Evolutionary conservation across 441 rosid genomes (phyloP), one percentile per base, ranked within the genome.

Genomic region (Biscutella auriculata): DNA sequence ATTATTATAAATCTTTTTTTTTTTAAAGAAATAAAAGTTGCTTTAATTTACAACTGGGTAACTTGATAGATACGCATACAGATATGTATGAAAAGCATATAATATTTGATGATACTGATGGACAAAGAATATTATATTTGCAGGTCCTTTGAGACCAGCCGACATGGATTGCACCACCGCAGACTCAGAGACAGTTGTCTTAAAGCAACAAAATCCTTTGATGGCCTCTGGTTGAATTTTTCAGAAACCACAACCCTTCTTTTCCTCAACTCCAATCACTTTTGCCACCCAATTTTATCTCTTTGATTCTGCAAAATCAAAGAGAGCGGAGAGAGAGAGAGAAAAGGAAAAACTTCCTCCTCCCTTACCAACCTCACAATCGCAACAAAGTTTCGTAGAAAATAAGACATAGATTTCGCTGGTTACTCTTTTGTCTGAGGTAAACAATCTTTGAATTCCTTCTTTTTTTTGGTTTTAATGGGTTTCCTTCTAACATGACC

Each of bases 241-340:
- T 79, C 77, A 81, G 64, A 52, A 71, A 59, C 50, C 53, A 32
- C 71, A 59, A 58, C 64, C 84, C 92, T 77, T 53, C 6, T 70
- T 79, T 84, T 41, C 47, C 87, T 82, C 83, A 54, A 73, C 58
- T 60, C 77, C 74, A 48, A 65, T 49, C 62, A 54, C 57, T 19
- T 66, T 49, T 59, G 49, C 71, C 57, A 62, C 70, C 75, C 81
- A 68, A 68, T 11, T 48, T 66, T 68, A 49, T 36, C 68, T 66
- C 69, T 46, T 36, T 51, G 54, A 60, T 53, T 49, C 72, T 77
- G 76, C 76, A 74, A 57, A 66, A 58, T 57, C 65, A 55, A 60
- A 78, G 53, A 51, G 41, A 36, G 40, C 28, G 13, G 46, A 65
- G 42, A 69, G 28, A 65, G 9, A 41, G 12, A 36, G 13, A 33